phyloP scores from a whole-genome alignment of 257 asterid species.

The Solanum virginianum region DNA sequence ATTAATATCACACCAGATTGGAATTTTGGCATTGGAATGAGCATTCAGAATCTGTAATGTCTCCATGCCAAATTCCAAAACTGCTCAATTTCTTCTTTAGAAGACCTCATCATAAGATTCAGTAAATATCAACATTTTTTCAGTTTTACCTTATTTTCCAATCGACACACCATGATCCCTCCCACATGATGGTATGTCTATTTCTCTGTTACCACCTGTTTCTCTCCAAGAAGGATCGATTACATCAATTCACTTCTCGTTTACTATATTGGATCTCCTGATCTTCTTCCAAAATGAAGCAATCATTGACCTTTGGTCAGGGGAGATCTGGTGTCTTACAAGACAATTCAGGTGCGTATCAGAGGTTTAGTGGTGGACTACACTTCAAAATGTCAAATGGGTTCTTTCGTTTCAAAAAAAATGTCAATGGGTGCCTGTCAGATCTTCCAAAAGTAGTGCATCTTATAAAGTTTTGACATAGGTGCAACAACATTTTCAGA shows the following conservation, averaged over 20 bases:
- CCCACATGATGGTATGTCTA: neutral
- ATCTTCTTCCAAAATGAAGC: too few species aligned
- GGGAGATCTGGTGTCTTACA: too few species aligned
- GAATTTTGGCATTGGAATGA: neutral
- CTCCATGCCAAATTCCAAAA: neutral
- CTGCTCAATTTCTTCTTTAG: neutral
- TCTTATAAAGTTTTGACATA: too few species aligned
- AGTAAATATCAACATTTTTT: neutral
- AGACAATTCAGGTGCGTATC: too few species aligned
- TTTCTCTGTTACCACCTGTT: neutral
- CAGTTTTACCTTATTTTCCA: neutral
- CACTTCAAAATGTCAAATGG: too few species aligned
- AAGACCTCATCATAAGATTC: neutral
- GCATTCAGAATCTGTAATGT: neutral
- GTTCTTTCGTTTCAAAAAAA: too few species aligned
- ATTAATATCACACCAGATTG: neutral
- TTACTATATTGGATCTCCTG: too few species aligned
- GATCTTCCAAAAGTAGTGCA: too few species aligned
- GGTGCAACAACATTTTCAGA: too few species aligned
- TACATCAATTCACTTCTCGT: neutral
- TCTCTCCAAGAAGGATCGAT: neutral
- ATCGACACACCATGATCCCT: neutral
- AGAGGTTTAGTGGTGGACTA: too few species aligned
- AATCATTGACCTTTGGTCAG: too few species aligned
- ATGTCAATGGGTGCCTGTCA: too few species aligned